A percentile compares a stretch with the other conserved stretches of the same genome.
These are phyloP conservation scores for Tolypocladium capitatum DNA, from an alignment of 2,329 filamentous ascomycete species.

Conservation along the genomic window DNA sequence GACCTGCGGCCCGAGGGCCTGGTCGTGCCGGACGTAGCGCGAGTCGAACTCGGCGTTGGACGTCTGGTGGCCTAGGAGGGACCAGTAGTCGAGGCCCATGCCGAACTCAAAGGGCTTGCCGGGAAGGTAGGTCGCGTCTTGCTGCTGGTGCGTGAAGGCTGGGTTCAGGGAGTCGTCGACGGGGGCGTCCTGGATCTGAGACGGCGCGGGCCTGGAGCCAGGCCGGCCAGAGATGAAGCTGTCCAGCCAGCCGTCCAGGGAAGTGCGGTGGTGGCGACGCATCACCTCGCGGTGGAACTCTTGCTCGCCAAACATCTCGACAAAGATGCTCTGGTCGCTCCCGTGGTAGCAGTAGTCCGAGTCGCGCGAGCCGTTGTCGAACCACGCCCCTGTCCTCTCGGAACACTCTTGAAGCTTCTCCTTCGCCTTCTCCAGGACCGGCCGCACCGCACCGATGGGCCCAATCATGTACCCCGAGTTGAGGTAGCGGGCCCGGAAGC, in stretches of 20 bases:
- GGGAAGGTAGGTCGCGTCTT: constrained; percentile 7
- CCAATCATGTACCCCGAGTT: constrained; percentile 14
- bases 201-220: constrained; percentile 8
- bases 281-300: constrained; percentile 16
- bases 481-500: constrained; percentile 13
- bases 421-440: constrained; percentile 10
- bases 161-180: constrained; percentile 12
- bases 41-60: constrained; percentile 11
- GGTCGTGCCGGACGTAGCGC: constrained; percentile 11
- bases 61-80: constrained; percentile 12
- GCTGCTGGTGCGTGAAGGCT: constrained; percentile 10
- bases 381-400: constrained; percentile 1
- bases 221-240: constrained; percentile 7
- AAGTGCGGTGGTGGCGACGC: constrained; percentile 12
- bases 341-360: constrained; percentile 11
- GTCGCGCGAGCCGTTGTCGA: constrained; percentile 5
- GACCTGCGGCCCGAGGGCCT: constrained; percentile 9
- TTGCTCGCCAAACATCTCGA: constrained; percentile 16
- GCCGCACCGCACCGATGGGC: constrained; percentile 10
- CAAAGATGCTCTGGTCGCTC: constrained; percentile 16
- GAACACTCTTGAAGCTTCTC: constrained; percentile 10
- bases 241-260: constrained; percentile 9
- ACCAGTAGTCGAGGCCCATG: constrained; percentile 16
- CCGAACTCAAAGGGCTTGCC: constrained; percentile 12
- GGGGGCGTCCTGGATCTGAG: constrained; percentile 4